Conservation (phyloP, 2,329 filamentous ascomycete genomes). For the Microsporum canis region DNA sequence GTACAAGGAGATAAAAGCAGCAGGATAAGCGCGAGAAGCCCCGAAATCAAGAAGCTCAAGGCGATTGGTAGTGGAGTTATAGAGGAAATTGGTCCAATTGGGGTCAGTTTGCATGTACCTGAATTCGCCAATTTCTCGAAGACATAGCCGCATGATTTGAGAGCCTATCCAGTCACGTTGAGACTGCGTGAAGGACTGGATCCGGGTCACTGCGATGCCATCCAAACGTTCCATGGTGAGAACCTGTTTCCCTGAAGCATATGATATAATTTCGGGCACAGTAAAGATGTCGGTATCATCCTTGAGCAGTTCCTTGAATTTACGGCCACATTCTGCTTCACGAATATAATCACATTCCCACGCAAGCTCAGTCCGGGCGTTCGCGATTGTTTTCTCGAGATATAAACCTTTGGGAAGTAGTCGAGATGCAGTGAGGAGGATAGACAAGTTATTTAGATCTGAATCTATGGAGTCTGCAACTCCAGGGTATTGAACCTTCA, state of each 20-base stretch:
- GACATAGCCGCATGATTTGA: slow-evolving; percentile 79
- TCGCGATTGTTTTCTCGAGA: slow-evolving; percentile 93
- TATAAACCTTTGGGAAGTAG: slow-evolving; percentile 86
- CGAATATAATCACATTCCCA: slow-evolving; percentile 97
- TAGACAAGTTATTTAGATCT: slow-evolving; percentile 82
- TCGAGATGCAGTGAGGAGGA: slow-evolving; percentile 80
- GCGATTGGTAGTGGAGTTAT: slow-evolving; percentile 58
- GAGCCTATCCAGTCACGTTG: slow-evolving; percentile 95
- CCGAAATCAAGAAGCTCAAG: slow-evolving; percentile 94
- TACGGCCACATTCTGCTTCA: slow-evolving; percentile 68
- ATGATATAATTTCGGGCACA: slow-evolving; percentile 64
- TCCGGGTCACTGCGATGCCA: slow-evolving; percentile 73
- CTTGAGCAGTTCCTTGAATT: slow-evolving; percentile 67
- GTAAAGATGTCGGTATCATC: slow-evolving; percentile 62
- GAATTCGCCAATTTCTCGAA: slow-evolving; percentile 90
- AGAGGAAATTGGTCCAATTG: slow-evolving; percentile 99
- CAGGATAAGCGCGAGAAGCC: slow-evolving; percentile 74
- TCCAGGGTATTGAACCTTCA: slow-evolving; percentile 96
- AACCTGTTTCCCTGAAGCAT: slow-evolving; percentile 75
- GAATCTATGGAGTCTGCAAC: slow-evolving; percentile 94
- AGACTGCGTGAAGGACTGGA: slow-evolving; percentile 61
- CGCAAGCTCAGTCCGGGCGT: slow-evolving; percentile 77
- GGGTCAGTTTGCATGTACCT: slow-evolving; percentile 98
- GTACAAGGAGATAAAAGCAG: slow-evolving; percentile 68
- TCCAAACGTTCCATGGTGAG: slow-evolving; percentile 88